Base-by-base conservation (phyloP, 2,329 filamentous ascomycete genomes). In the Ophiostoma australiae region DNA sequence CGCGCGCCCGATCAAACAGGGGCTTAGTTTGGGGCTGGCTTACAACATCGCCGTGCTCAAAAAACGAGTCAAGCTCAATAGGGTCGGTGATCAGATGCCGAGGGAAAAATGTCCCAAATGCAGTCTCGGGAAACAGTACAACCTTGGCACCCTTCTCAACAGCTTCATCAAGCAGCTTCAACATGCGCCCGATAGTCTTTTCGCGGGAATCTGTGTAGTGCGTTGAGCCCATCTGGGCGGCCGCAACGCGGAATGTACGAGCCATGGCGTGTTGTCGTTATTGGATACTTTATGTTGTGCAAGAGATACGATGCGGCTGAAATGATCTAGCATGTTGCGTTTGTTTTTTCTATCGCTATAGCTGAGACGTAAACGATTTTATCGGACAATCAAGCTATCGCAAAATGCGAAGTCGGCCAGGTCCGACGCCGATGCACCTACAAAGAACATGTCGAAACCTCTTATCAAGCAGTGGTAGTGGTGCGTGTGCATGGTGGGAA, bases 21-120 rank as follows among this genome's bases (percentile, higher is more conserved):
- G 82, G 79, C 71, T 82, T 82, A 6, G 82, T 81, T 73, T 84
- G 81, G 3, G 81, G 76, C 3, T 82, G 80, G 5, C 80, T 77
- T 3, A 79, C 77, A 33, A 83, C 75, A 44, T 78, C 78, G 71
- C 78, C 80, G 72, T 81, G 80, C 74, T 87, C 85, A 75, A 87
- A 87, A 78, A 82, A 74, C 17, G 55, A 85, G 27, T 76, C 75
- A 68, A 83, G 82, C 15, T 86, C 77, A 58, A 84, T 80, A 27
- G 79, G 77, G 71, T 83, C 81, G 15, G 79, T 75, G 73, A 86
- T 82, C 44, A 85, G 78, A 73, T 85, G 81, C 1, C 84, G 81
- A 0, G 85, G 85, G 75, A 87, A 87, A 80, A 87, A 87, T 0
- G 85, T 87, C 1, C 84, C 85, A 27, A 87, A 80, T 17, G 84